Base-by-base conservation (phyloP, 75 land plant species). In the Pseudotsuga menziesii region DNA sequence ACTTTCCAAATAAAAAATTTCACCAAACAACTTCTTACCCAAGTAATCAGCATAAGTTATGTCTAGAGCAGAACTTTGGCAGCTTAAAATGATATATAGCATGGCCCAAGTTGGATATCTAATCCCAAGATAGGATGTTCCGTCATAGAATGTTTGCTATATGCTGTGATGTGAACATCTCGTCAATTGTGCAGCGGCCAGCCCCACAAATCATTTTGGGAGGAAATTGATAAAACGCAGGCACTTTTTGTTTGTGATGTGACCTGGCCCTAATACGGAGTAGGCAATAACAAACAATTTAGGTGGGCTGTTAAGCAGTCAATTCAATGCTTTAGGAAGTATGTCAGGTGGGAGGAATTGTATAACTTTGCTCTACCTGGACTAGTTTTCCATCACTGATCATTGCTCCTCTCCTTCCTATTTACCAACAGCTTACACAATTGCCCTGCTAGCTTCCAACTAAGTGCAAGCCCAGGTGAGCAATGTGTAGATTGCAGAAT, bases 301-400 rank as follows among this genome's bases (percentile, higher is more conserved):
- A 69, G 72, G 41, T 69, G 20, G 72, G 41, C 41, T 69, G 72
- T 69, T 69, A 69, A 41, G 54, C 52, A n/a, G 72, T 69, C 72
- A 69, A 69, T 39, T 69, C 72, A 69, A 69, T 69, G 54, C 41
- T 41, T 20, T 23, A 69, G 22, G 48, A 41, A 41, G 22, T 23
- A 41, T n/a, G 48, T 41, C 52, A 39, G 72, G 20, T 69, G 39
- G 72, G 52, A 69, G 54, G 52, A 69, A 41, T 69, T 52, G 39
- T 69, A 39, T 69, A 22, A 69, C 4, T 44, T 44, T 4, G 25
- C 41, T 22, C 72, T 1, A 3, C 41, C 36, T 32, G 20, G 32
- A 66, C 41, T 62, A 2, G 32, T 29, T 29, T 29, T 29, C 32
- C 54, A 48, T 48, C 54, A 48, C 54, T 11, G 12, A 48, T 2